Conservation (phyloP, 352 stramenopile species). For the Phytophthora kernoviae region DNA sequence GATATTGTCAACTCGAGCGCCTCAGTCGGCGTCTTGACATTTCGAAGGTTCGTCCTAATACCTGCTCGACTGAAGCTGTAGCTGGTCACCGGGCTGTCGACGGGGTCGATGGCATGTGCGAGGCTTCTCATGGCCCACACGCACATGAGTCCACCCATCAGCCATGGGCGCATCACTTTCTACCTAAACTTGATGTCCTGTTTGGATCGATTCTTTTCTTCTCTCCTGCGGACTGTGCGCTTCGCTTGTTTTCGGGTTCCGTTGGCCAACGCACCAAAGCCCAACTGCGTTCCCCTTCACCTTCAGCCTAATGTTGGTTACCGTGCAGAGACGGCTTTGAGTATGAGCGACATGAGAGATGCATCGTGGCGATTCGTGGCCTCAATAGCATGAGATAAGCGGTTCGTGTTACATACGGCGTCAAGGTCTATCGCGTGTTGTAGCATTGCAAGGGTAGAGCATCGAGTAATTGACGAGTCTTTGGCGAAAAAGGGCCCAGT, state of each 20-base stretch:
- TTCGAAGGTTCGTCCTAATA: background rate
- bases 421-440: background rate
- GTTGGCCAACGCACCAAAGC: conserved; percentile 22
- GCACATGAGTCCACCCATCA: conserved; percentile 12
- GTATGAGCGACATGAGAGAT: conserved; percentile 27
- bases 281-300: conserved; percentile 11
- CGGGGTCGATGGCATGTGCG: background rate
- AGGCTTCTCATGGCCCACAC: background rate
- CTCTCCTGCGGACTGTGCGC: conserved; percentile 1
- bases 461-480: conserved; percentile 1
- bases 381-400: conserved; percentile 23
- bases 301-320: conserved; percentile 3
- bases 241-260: conserved; percentile 13
- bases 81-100: background rate
- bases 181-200: conserved; percentile 5
- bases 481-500: background rate
- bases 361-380: conserved; percentile 22
- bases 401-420: conserved; percentile 19
- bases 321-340: conserved; percentile 16
- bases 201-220: conserved; percentile 11
- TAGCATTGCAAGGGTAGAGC: conserved; percentile 8
- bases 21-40: background rate
- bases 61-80: background rate
- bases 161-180: conserved; percentile 27
- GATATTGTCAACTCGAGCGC: background rate